Evolutionary conservation across 1,139 yeast species (phyloP), one percentile per base, ranked within the genome.

Genomic region (Suhomyces wounanorum): DNA sequence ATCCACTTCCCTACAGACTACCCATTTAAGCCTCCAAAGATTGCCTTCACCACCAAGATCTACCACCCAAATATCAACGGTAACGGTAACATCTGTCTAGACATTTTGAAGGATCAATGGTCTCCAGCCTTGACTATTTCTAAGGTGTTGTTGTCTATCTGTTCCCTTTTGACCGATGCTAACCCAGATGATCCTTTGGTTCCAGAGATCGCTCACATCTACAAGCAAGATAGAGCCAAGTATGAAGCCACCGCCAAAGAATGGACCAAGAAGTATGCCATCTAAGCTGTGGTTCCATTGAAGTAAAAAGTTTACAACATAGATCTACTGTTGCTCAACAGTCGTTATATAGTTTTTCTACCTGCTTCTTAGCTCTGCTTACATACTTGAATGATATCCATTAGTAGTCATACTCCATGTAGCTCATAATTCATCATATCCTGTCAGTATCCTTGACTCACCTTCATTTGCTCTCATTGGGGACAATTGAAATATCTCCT

Each of bases 141-240:
- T 36, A 90, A 90, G 77, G 96, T 90, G 46, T 81, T 90, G 63
- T 79, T 90, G 63, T 89, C 96, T 47, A 89, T 90, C 67, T 89
- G 96, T 69, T 90, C 96, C 26, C 79, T 90, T 73, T 81, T 89
- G 68, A 94, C 98, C 42, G 98, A 94, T 71, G 98, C 99, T 50
- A 94, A 94, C 68, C 99, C 99, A 31, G 99, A 94, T 71, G 99
- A 94, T 78, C 99, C 99, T 54, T 84, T 95, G 69, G 99, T 94
- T 45, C 98, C 98, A 26, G 99, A 94, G 75, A 94, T 94, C 64
- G 99, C 99, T 54, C 96, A 94, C 69, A 84, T 91, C 60, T 95
- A 94, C 79, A 92, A 92, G 79, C 90, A 91, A 60, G 98, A 94
- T 76, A 83, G 96, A 70, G 79, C 91, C 53, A 89, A 92, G 73